Conservation (phyloP, 2,329 filamentous ascomycete species). For the Aureobasidium mangrovei region DNA sequence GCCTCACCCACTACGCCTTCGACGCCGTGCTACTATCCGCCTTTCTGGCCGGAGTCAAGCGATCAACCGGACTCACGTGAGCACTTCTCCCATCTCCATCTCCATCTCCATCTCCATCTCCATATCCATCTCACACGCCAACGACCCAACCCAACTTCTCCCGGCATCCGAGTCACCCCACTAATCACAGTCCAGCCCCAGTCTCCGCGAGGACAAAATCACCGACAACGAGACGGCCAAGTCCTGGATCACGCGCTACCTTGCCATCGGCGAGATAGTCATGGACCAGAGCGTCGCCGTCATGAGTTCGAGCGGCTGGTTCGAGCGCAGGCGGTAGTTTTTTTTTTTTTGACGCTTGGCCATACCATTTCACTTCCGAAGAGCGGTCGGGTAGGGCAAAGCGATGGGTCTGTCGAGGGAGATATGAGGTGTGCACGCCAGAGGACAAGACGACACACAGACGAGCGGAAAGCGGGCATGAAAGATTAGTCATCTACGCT, state of each 20-base stretch:
- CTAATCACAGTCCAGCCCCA: conserved; percentile 45
- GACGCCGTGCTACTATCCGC: conserved; percentile 93
- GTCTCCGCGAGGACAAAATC: conserved; percentile 80
- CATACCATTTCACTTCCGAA: not conserved
- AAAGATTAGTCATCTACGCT: too few species aligned
- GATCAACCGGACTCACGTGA: conserved; percentile 96
- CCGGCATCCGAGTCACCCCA: not conserved
- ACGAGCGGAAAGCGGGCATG: too few species aligned
- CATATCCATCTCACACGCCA: conserved; percentile 13
- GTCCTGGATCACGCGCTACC: conserved; percentile 80
- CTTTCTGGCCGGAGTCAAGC: conserved; percentile 93
- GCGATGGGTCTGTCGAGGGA: not conserved
- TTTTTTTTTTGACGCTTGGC: not conserved
- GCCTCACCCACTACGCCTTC: conserved; percentile 88
- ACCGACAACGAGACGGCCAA: conserved; percentile 48
- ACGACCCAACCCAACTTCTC: conserved; percentile 8
- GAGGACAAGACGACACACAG: too few species aligned
- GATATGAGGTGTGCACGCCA: not conserved
- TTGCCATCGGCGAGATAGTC: conserved; percentile 91
- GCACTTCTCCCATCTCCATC: conserved; percentile 32
- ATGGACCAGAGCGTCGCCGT: conserved; percentile 96
- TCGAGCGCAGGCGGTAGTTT: conserved; percentile 70
- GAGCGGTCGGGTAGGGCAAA: too few species aligned
- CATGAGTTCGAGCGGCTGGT: conserved; percentile 78
- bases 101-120: not conserved